phyloP scores from a whole-genome alignment of 352 stramenopile genomes.

The Phytophthora meadii region DNA sequence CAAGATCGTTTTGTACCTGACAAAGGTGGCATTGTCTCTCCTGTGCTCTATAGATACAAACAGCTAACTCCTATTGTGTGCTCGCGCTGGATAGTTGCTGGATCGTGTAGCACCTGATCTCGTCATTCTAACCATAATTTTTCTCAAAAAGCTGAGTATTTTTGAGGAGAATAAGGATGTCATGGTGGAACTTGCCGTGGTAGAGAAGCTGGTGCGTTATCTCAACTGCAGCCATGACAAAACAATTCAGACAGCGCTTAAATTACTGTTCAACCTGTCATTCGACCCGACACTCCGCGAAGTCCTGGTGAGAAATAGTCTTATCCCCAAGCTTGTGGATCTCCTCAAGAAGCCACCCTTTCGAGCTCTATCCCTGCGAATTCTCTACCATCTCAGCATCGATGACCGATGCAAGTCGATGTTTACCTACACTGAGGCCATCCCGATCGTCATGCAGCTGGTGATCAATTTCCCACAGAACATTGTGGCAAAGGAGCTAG shows the following conservation, averaged over 20 bases:
- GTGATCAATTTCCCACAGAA: constrained; percentile 95
- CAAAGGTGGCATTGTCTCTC: constrained; percentile 50
- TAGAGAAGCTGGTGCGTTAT: constrained; percentile 83
- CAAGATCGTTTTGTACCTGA: constrained; percentile 84
- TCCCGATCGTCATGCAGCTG: constrained; percentile 94
- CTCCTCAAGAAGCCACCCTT: constrained; percentile 94
- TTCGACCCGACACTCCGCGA: constrained; percentile 91
- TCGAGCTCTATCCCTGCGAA: constrained; percentile 83
- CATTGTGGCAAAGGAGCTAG: constrained; percentile 93
- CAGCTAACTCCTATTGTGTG: constrained; percentile 10
- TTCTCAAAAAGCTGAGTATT: constrained; percentile 95
- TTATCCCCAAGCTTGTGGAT: constrained; percentile 93
- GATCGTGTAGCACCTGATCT: constrained; percentile 89
- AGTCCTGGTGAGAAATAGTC: constrained; percentile 86
- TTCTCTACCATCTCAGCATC: constrained; percentile 96
- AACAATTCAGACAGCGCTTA: constrained; percentile 84
- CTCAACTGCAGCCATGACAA: constrained; percentile 88
- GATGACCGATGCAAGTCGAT: constrained; percentile 95
- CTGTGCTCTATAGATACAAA: background rate
- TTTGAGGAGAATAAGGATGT: constrained; percentile 96
- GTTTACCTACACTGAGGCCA: constrained; percentile 95
- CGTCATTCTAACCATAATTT: constrained; percentile 90
- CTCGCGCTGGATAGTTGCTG: constrained; percentile 63
- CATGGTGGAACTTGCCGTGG: constrained; percentile 86
- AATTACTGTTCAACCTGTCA: constrained; percentile 95